phyloP scores from a whole-genome alignment of 257 asterid species.

The Ilex aquifolium region DNA sequence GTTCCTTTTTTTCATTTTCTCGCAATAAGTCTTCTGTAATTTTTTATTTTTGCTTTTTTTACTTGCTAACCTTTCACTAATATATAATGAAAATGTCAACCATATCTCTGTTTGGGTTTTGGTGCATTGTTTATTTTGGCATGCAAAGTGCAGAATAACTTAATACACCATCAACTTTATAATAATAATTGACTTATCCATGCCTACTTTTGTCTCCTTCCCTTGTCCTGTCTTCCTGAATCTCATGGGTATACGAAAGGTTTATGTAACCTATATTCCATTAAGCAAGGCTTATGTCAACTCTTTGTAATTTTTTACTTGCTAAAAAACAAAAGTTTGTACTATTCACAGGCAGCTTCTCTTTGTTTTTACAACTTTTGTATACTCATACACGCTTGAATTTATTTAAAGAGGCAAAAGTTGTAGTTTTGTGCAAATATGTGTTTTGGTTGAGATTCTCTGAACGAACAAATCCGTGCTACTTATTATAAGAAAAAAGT shows the following conservation, averaged over 20 bases:
- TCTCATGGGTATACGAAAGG: not conserved
- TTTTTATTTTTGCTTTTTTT: too few species aligned
- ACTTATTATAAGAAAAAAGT: too few species aligned
- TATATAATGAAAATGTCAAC: slow-evolving; percentile 12
- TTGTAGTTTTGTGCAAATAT: too few species aligned
- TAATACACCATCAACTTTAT: slow-evolving; percentile 4
- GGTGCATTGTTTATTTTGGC: too few species aligned
- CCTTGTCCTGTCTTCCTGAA: not conserved
- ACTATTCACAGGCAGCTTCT: not conserved
- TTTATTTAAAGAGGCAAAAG: too few species aligned
- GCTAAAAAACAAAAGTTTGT: not conserved
- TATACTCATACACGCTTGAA: too few species aligned
- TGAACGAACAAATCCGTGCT: too few species aligned
- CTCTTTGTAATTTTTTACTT: slow-evolving; percentile 4
- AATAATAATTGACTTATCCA: slow-evolving; percentile 8
- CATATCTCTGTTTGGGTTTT: not conserved
- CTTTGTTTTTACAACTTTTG: not conserved
- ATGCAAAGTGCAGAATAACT: not conserved
- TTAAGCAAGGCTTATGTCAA: too few species aligned
- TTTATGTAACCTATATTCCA: too few species aligned
- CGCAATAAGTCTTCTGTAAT: too few species aligned
- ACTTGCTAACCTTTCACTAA: slow-evolving; percentile 1
- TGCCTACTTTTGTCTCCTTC: slow-evolving; percentile 14
- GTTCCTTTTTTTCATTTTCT: too few species aligned
- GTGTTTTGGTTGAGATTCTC: too few species aligned